Evolutionary conservation across 192 early-diverging fungal species (phyloP), one percentile per base, ranked within the genome.

Genomic region (Backusella morwellensis): DNA sequence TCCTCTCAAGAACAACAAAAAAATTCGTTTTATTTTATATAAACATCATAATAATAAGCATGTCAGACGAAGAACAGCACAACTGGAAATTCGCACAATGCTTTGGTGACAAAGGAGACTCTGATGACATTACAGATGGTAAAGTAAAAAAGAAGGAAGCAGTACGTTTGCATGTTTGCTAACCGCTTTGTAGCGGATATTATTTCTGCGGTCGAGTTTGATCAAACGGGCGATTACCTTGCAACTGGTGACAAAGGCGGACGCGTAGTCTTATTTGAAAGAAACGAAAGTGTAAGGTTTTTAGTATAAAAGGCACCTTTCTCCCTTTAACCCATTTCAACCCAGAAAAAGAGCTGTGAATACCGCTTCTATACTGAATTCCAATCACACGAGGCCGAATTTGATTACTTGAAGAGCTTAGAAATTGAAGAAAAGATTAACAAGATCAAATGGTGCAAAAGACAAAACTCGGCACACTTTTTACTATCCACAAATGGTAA

Each of bases 401-500:
- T 99, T 78, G 97, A 99, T 84, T 99, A 99, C 80, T 89, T 99
- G 72, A 99, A 99, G 90, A 96, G 94, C 87, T 89, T 99, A 78
- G 97, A 99, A 85, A 99, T 99, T 74, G 97, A 99, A 82, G 97
- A 99, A 81, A 99, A 99, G 82, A 98, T 99, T 86, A 99, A 99
- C 88, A 96, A 98, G 82, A 99, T 99, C 84, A 91, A 97, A 84
- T 99, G 97, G 97, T 97, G 96, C 89, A 93, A 92, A 82, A 90
- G 95, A 44, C 95, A 97, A 85, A 98, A 98, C 85, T 91, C 96
- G 54, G 95, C 96, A 17, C 97, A 97, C 81, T 99, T 97, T 84
- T 86, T 99, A 83, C 88, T 99, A 66, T 97, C 97, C 5, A 99
- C 97, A 47, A 99, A 99, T 84, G 95, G 94, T 95, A 84, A 50